Conservation (phyloP, 495 filamentous ascomycete species). For the Mytilinidion resinicola region DNA sequence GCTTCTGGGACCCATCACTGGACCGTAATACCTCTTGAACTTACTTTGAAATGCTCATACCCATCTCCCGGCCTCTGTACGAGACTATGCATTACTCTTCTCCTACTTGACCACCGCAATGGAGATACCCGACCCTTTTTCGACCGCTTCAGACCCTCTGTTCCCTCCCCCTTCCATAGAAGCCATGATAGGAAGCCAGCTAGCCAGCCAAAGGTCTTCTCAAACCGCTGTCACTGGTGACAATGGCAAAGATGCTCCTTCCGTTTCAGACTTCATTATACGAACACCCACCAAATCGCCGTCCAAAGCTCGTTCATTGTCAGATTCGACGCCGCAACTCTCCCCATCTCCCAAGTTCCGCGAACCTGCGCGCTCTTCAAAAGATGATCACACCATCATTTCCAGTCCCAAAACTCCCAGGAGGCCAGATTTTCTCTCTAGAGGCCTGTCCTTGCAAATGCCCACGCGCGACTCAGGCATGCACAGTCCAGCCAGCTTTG, state of each 20-base stretch:
- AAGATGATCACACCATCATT: constrained; percentile 69
- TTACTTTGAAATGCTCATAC: neutral
- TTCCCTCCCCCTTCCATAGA: constrained; percentile 13
- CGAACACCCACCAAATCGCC: constrained; percentile 24
- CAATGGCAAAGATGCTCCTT: constrained; percentile 2
- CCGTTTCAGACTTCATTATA: constrained; percentile 3
- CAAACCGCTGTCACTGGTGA: constrained; percentile 1
- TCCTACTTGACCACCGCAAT: neutral
- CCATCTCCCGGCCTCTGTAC: neutral
- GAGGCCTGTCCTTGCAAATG: constrained; percentile 69
- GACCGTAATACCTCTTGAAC: too few relatives aligned
- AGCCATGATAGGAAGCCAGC: constrained; percentile 19
- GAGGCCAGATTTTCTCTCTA: constrained; percentile 51
- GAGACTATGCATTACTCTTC: neutral
- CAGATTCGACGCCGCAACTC: constrained; percentile 40
- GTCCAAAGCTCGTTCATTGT: constrained; percentile 38
- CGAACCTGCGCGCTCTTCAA: constrained; percentile 54
- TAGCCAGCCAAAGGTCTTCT: constrained; percentile 8
- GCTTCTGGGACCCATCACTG: too few relatives aligned
- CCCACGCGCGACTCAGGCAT: constrained; percentile 50
- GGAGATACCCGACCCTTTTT: neutral
- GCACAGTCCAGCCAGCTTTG: constrained; percentile 49
- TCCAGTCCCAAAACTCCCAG: constrained; percentile 52
- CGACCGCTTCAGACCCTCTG: constrained; percentile 1
- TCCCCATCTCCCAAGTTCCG: constrained; percentile 62